Evolutionary conservation across 768 basidiomycete genomes (phyloP), one percentile per base, ranked within the genome.

Genomic region (Xerocomellus chrysenteron): DNA sequence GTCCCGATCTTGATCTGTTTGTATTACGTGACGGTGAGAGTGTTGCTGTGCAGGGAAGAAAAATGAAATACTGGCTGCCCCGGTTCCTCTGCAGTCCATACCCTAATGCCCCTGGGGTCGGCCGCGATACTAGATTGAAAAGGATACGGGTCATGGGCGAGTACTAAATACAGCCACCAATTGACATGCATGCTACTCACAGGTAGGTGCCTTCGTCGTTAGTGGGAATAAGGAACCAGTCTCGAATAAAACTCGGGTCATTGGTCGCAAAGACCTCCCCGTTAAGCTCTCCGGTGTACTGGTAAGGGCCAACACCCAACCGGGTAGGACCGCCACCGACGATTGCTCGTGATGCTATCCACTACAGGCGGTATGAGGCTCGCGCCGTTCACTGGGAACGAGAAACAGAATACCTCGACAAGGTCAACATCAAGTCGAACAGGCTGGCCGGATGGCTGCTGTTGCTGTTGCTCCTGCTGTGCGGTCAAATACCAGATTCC

Each of bases 341-440:
- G 26, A 52, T 37, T 5, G 45, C 4, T n/a, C n/a, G 43, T n/a
- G 3, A 32, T 28, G 48, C 35, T 1, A 17, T 4, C 54, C 54
- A 55, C 55, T 56, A 21, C 24, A 19, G n/a, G 6, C 2, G 10
- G 11, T 16, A 30, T 54, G 14, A 54, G 32, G 24, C 32, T 49
- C 9, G 9, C 33, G 7, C 4, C 2, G 5, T n/a, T 16, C 8
- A n/a, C 11, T 9, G 4, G 10, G 13, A n/a, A 21, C 14, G 14
- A 4, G 42, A 32, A 40, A 46, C 16, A 26, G 1, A n/a, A 44
- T 51, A 58, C 57, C 33, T 49, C n/a, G 44, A 50, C 16, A 10
- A 50, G 43, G 21, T 58, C 54, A n/a, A 21, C 48, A 5, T 2
- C n/a, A 10, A 58, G 43, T 12, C 30, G 32, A 41, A 58, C 57